Base-by-base conservation (phyloP, 768 basidiomycete species). In the Mycena galopus region DNA sequence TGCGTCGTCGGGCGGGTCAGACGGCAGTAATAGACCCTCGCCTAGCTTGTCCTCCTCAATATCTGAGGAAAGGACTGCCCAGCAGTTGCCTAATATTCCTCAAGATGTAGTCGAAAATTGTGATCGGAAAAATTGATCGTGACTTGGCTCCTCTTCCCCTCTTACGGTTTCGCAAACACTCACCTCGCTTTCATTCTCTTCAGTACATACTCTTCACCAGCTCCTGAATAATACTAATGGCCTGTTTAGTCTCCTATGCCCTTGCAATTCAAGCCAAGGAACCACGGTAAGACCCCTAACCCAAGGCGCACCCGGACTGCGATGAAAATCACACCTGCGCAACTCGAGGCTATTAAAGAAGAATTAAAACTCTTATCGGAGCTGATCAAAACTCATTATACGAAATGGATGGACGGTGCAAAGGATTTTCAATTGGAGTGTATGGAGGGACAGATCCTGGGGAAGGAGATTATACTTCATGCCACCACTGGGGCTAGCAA, bases 401-500 rank as follows among this genome's bases (percentile, higher is more conserved):
- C 35, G 8, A 72, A 66, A 8, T 73, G 67, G 72, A 59, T 44
- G 3, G 23, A 68, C 25, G 67, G 66, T 10, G 67, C 72, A 14
- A 61, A 61, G 19, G 35, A 14, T 10, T 64, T 60, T 42, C 75
- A 76, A 35, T 11, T 71, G 21, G 23, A 72, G 27, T 64, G 59
- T 30, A 75, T 76, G 59, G 51, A 23, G 10, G 65, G 60, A 8
- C 73, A 71, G 58, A 57, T 33, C 32, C 19, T 57, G 21, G 50
- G 71, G 1, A 16, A 56, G 27, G 76, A 77, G 14, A 39, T 71
- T n/a, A 3, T 77, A 9, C 23, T 77, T 7, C 76, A 77, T 62
- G 76, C 76, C 2, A 72, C 71, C 0, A 83, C 81, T 0, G 85
- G 84, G 0, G 65, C 76, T 1, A 84, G 85, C 0, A 85, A 86